phyloP scores from a whole-genome alignment of 129 eudicot genomes.

The Cynara cardunculus region DNA sequence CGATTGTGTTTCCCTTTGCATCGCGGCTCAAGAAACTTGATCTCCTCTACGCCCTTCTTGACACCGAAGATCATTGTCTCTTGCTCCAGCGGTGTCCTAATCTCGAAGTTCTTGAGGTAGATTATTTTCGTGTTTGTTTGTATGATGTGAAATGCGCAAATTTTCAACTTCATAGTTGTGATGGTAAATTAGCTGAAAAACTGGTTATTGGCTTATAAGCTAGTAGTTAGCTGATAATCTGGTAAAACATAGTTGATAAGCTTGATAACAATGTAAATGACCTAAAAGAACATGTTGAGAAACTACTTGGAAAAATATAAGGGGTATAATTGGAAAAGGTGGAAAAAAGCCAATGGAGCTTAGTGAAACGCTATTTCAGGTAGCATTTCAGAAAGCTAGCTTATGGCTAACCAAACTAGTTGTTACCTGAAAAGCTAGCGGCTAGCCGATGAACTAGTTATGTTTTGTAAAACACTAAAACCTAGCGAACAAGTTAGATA shows the following conservation, averaged over 20 bases:
- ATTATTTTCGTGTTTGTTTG: not conserved
- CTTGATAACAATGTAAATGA: not conserved
- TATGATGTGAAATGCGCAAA: not conserved
- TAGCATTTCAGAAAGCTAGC: not conserved
- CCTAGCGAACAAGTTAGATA: not conserved
- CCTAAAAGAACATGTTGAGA: not conserved
- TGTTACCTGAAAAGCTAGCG: not conserved
- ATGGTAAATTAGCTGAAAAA: not conserved
- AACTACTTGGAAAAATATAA: not conserved
- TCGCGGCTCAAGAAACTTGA: constrained; percentile 62
- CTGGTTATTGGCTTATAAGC: too few relatives aligned
- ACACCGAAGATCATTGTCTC: constrained; percentile 58
- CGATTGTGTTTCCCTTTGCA: constrained; percentile 61
- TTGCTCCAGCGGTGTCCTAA: constrained; percentile 64
- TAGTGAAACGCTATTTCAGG: too few relatives aligned
- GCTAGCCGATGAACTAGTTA: not conserved
- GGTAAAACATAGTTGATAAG: not conserved
- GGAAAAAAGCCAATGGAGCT: not conserved
- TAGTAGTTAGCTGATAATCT: not conserved
- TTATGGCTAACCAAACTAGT: not conserved
- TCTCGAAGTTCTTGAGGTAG: constrained; percentile 87
- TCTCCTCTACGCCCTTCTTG: constrained; percentile 64
- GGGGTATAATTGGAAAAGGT: not conserved
- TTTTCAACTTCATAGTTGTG: not conserved
- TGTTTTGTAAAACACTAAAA: not conserved